phyloP scores from a whole-genome alignment of 345 rosid genomes.

The Salix suchowensis region DNA sequence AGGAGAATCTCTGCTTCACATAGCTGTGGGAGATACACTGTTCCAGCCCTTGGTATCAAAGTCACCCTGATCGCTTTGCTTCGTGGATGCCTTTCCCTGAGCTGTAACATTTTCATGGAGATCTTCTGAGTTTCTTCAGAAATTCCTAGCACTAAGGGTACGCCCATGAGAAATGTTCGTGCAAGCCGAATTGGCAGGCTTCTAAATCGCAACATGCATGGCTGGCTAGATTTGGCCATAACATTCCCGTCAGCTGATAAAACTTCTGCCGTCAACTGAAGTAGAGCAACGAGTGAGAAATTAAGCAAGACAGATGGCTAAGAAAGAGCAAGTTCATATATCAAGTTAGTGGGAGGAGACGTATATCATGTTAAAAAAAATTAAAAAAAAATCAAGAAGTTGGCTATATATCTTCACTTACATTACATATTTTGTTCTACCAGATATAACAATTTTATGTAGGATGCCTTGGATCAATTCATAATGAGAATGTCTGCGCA shows the following conservation, averaged over 20 bases:
- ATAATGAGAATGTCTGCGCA: too few species aligned
- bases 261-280: slow-evolving; percentile 65
- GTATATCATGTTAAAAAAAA: too few species aligned
- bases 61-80: slow-evolving; percentile 47
- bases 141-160: slow-evolving; percentile 58
- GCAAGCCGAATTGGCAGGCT: slow-evolving; percentile 60
- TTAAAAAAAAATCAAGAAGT: too few species aligned
- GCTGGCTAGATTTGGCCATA: slow-evolving; percentile 57
- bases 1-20: slow-evolving; percentile 56
- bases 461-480: too few species aligned
- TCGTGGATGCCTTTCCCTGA: slow-evolving; percentile 60
- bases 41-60: slow-evolving; percentile 63
- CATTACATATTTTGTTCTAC: too few species aligned
- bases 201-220: slow-evolving; percentile 61
- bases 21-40: slow-evolving; percentile 50
- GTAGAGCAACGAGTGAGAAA: not conserved
- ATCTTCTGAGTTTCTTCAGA: slow-evolving; percentile 64
- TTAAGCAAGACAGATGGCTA: not conserved
- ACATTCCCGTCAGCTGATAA: slow-evolving; percentile 41
- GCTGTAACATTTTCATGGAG: slow-evolving; percentile 33
- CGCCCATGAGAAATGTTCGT: slow-evolving; percentile 46
- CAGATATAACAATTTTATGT: too few species aligned
- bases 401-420: too few species aligned
- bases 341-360: too few species aligned
- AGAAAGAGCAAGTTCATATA: not conserved